Evolutionary conservation across 2,329 filamentous ascomycete genomes (phyloP).

Genomic region (Ophiognomonia clavigignenti-juglandacearum): DNA sequence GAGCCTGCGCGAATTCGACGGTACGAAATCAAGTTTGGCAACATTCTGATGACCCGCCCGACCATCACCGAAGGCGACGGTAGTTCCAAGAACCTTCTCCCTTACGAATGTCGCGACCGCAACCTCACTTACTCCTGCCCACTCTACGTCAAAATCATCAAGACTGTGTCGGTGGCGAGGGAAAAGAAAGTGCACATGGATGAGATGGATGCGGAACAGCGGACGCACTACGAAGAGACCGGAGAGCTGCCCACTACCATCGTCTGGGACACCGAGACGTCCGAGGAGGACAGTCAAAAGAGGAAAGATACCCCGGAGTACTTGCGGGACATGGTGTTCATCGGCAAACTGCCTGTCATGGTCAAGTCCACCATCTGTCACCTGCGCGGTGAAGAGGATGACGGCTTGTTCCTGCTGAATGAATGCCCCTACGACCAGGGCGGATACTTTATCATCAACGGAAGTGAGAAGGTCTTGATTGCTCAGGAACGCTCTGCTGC

Average conservation of each 20-base stretch:
- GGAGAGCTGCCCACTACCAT: slow-evolving; percentile 54
- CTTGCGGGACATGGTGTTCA: slow-evolving; percentile 73
- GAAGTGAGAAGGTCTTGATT: slow-evolving; percentile 96
- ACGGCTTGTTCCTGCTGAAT: slow-evolving; percentile 84
- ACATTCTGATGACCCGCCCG: slow-evolving; percentile 81
- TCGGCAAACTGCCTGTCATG: slow-evolving; percentile 97
- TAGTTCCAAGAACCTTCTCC: slow-evolving; percentile 76
- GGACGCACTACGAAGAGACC: slow-evolving; percentile 48
- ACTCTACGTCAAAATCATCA: slow-evolving; percentile 83
- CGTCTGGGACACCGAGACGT: slow-evolving; percentile 57
- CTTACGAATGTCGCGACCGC: slow-evolving; percentile 91
- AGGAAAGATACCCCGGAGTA: slow-evolving; percentile 49
- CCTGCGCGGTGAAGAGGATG: slow-evolving; percentile 75
- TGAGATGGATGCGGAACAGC: slow-evolving; percentile 64
- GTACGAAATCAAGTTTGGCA: slow-evolving; percentile 93
- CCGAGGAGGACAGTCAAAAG: slow-evolving; percentile 40
- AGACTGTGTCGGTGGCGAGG: slow-evolving; percentile 76
- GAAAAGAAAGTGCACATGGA: slow-evolving; percentile 64
- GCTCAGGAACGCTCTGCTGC: slow-evolving; percentile 96
- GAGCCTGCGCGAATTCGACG: slow-evolving; percentile 80
- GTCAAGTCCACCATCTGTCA: slow-evolving; percentile 95
- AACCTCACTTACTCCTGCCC: slow-evolving; percentile 95
- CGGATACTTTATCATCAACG: slow-evolving; percentile 99
- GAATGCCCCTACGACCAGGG: slow-evolving; percentile 98
- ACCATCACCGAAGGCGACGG: slow-evolving; percentile 93